Evolutionary conservation across 1,284 basidiomycete genomes (phyloP).

Genomic region (Vanrija pseudolonga): DNA sequence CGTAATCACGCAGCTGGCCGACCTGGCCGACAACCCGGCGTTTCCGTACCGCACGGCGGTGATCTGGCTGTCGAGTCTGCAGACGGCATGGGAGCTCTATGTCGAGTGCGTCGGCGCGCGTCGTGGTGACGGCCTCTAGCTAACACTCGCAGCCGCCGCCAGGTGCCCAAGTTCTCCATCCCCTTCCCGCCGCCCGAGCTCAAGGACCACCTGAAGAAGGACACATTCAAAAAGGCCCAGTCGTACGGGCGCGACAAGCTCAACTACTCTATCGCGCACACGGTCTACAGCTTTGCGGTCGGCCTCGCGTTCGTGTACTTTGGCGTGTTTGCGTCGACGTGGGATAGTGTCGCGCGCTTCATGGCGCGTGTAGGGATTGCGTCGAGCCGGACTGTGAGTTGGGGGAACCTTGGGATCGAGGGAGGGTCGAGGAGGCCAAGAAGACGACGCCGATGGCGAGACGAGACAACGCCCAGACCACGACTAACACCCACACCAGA

Average conservation of each 20-base stretch:
- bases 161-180: conserved; percentile 78
- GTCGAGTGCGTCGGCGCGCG: conserved; percentile 35
- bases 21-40: conserved; percentile 29
- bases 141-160: conserved; percentile 53
- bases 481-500: conserved; percentile 52
- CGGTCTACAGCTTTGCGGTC: conserved; percentile 66
- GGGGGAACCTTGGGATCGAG: too few species aligned
- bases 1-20: conserved; percentile 25
- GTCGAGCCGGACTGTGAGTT: conserved; percentile 34
- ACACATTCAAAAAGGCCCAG: conserved; percentile 84
- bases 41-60: conserved; percentile 36
- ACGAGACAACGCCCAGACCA: conserved; percentile 16
- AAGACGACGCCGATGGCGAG: conserved; percentile 1
- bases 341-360: conserved; percentile 50
- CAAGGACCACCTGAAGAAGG: conserved; percentile 64
- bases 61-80: conserved; percentile 22
- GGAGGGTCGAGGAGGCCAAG: not conserved
- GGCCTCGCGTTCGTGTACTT: conserved; percentile 69
- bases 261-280: conserved; percentile 71
- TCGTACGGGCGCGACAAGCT: conserved; percentile 88
- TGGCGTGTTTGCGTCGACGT: conserved; percentile 75
- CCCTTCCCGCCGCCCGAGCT: conserved; percentile 72
- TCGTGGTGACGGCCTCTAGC: too few species aligned
- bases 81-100: conserved; percentile 37
- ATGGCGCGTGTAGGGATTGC: conserved; percentile 54